Evolutionary conservation across 208 protist species (phyloP).

Genomic region (Leishmania major): DNA sequence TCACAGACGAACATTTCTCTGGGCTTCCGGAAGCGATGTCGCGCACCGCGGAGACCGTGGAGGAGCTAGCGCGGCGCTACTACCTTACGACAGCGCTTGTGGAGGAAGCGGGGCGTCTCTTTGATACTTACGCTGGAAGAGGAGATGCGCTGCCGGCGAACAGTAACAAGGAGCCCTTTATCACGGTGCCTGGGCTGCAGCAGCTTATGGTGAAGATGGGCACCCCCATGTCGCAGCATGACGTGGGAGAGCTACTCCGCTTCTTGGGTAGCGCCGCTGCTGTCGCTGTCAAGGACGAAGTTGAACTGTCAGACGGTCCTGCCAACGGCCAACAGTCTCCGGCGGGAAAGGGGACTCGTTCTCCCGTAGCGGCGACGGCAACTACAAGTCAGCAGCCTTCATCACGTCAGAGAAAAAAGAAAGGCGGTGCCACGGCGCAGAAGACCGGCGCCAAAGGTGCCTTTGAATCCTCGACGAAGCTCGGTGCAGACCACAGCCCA

Average conservation of each 20-base stretch:
- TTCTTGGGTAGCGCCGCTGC: slow-evolving; percentile 19
- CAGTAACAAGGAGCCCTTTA: slow-evolving; percentile 16
- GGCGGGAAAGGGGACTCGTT: background rate
- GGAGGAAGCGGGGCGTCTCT: slow-evolving; percentile 40
- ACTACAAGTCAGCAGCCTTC: background rate
- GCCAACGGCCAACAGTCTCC: background rate
- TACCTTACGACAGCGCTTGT: slow-evolving; percentile 42
- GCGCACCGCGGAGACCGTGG: slow-evolving; percentile 11
- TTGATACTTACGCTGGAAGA: slow-evolving; percentile 27
- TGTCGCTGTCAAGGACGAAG: background rate
- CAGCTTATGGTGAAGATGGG: slow-evolving; percentile 51
- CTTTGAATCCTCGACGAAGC: background rate
- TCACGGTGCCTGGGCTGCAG: slow-evolving; percentile 48
- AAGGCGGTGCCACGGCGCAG: background rate
- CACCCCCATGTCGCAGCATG: slow-evolving; percentile 42
- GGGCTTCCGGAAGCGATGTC: background rate
- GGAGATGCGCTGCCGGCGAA: background rate
- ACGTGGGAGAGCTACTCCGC: slow-evolving; percentile 54
- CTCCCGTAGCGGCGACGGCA: too few relatives aligned
- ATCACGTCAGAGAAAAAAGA: background rate
- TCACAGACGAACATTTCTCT: background rate
- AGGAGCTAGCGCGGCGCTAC: slow-evolving; percentile 39
- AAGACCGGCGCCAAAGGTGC: background rate
- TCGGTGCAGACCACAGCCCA: background rate
- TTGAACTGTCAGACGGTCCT: background rate